These are phyloP conservation scores for Coleophoma eucalyptorum DNA, from an alignment of 2,329 filamentous ascomycete genomes.

Conservation along the genomic window DNA sequence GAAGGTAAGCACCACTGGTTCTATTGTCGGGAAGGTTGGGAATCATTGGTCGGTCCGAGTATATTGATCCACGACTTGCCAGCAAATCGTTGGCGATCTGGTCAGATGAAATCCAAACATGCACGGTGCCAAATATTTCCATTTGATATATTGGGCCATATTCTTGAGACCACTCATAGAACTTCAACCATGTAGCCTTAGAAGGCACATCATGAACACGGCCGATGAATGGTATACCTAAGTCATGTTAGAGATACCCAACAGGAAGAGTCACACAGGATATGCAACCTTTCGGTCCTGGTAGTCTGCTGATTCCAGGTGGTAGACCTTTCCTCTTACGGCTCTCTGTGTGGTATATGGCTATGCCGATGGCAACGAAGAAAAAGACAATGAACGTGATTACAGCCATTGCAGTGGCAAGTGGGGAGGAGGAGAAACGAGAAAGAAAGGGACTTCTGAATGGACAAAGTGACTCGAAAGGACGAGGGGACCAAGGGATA, in stretches of 20 bases:
- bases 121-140: constrained; percentile 40
- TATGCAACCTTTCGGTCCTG: constrained; percentile 13
- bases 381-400: neutral
- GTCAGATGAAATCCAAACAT: constrained; percentile 45
- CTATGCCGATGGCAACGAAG: neutral
- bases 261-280: neutral
- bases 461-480: too few species aligned
- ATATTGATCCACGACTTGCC: constrained; percentile 35
- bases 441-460: too few species aligned
- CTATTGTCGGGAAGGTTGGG: constrained; percentile 43
- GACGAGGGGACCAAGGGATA: too few species aligned
- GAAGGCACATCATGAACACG: constrained; percentile 41
- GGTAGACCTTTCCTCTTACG: constrained; percentile 11
- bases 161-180: constrained; percentile 41
- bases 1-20: constrained; percentile 42
- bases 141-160: constrained; percentile 44
- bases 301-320: constrained; percentile 11
- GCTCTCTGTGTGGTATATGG: neutral
- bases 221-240: constrained; percentile 39
- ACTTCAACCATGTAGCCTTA: constrained; percentile 40
- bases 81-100: constrained; percentile 41
- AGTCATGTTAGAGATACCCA: constrained; percentile 1
- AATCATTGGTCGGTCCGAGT: constrained; percentile 44
- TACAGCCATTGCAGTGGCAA: neutral
- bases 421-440: neutral